phyloP scores from a whole-genome alignment of 768 basidiomycete species.

The Rhodotorula taiwanensis region DNA sequence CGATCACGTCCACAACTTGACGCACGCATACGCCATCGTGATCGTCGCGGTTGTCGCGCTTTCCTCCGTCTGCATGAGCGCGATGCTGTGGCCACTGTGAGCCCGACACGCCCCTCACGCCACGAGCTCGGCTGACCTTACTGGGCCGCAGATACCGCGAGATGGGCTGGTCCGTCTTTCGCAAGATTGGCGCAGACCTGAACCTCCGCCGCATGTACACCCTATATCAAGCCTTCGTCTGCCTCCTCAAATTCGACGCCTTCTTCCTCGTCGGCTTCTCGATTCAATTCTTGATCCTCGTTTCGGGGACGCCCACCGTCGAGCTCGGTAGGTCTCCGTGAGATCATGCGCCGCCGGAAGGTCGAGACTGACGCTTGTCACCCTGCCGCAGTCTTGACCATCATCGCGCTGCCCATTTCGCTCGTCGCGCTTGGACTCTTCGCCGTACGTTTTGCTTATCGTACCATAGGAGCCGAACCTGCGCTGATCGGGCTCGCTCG shows the following conservation, averaged over 20 bases:
- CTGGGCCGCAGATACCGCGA: slow-evolving; percentile 15
- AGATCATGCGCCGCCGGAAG: background rate
- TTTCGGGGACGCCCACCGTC: slow-evolving; percentile 25
- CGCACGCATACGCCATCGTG: slow-evolving; percentile 25
- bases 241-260: slow-evolving; percentile 27
- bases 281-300: slow-evolving; percentile 35
- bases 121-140: too few relatives aligned
- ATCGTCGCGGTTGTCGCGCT: slow-evolving; percentile 22
- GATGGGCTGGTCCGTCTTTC: slow-evolving; percentile 20
- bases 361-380: too few relatives aligned
- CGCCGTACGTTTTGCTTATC: slow-evolving; percentile 5
- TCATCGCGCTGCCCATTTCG: slow-evolving; percentile 27
- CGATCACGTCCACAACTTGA: slow-evolving; percentile 2
- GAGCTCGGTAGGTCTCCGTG: slow-evolving; percentile 4
- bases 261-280: slow-evolving; percentile 23
- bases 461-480: too few relatives aligned
- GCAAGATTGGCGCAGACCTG: slow-evolving; percentile 31
- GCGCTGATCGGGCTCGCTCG: too few relatives aligned
- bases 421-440: slow-evolving; percentile 9
- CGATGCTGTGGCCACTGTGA: slow-evolving; percentile 14
- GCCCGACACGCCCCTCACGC: background rate
- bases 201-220: background rate
- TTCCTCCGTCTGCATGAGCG: slow-evolving; percentile 4
- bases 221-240: slow-evolving; percentile 18
- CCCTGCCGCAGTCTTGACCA: slow-evolving; percentile 15